Evolutionary conservation across 2,329 filamentous ascomycete genomes (phyloP).

Genomic region (Pseudohalonectria lignicola): DNA sequence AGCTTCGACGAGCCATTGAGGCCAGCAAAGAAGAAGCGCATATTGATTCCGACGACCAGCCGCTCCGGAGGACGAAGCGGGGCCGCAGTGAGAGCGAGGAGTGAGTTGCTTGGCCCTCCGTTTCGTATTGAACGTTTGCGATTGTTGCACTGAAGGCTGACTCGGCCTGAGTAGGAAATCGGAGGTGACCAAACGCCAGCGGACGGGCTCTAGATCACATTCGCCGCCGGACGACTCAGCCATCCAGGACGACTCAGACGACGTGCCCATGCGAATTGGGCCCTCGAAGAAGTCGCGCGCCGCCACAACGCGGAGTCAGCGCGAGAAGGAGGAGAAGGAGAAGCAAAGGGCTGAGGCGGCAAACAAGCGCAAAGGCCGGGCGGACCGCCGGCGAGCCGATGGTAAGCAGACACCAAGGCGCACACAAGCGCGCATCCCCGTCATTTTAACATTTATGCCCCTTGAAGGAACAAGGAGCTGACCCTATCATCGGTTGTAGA

Average conservation of each 20-base stretch:
- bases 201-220: slow-evolving; percentile 67
- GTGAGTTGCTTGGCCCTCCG: slow-evolving; percentile 46
- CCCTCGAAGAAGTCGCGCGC: slow-evolving; percentile 45
- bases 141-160: slow-evolving; percentile 2
- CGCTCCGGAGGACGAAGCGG: slow-evolving; percentile 62
- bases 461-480: slow-evolving; percentile 21
- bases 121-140: no score
- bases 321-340: slow-evolving; percentile 55
- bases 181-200: slow-evolving; percentile 65
- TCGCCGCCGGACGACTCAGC: slow-evolving; percentile 42
- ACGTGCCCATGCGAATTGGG: slow-evolving; percentile 39
- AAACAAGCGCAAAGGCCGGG: slow-evolving; percentile 70
- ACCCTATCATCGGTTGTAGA: slow-evolving; percentile 34
- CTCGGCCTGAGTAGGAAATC: no score
- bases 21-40: slow-evolving; percentile 79
- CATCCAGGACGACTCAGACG: slow-evolving; percentile 56
- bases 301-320: slow-evolving; percentile 40
- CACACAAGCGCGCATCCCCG: no score
- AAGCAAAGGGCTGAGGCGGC: slow-evolving; percentile 67
- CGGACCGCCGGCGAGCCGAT: slow-evolving; percentile 70
- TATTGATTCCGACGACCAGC: slow-evolving; percentile 38
- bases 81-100: slow-evolving; percentile 87
- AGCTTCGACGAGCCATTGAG: slow-evolving; percentile 80
- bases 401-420: no score
- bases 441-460: no score